A percentile compares a stretch with the other conserved stretches of the same genome.
phyloP scores from a whole-genome alignment of 768 basidiomycete genomes.

The Piloderma croceum region DNA sequence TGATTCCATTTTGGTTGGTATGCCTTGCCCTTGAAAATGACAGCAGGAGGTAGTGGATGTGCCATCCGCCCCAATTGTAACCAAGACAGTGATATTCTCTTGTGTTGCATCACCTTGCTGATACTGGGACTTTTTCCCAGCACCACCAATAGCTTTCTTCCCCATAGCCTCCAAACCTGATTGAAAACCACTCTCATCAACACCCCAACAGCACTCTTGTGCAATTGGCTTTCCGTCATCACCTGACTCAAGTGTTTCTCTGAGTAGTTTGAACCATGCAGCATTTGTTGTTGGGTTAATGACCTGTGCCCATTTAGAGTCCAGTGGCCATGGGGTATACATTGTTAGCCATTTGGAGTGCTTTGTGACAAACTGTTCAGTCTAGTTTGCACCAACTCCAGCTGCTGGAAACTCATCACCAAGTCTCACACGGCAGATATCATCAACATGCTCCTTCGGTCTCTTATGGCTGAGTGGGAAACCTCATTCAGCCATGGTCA shows the following conservation, averaged over 20 bases:
- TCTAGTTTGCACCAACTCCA: too few relatives aligned
- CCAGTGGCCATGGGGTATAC: conserved; percentile 29
- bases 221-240: conserved; percentile 7
- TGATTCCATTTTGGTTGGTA: conserved; percentile 25
- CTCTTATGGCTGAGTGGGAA: conserved; percentile 23
- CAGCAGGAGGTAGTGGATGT: conserved; percentile 19
- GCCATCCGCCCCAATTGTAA: conserved; percentile 38
- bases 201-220: conserved; percentile 9
- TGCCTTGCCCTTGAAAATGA: conserved; percentile 30
- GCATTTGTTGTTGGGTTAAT: conserved; percentile 32
- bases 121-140: conserved; percentile 22
- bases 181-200: conserved; percentile 15
- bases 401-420: too few relatives aligned
- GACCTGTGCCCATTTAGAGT: conserved; percentile 27
- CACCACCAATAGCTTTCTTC: conserved; percentile 8
- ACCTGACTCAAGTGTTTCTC: conserved; percentile 15
- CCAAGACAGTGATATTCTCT: conserved; percentile 38
- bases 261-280: conserved; percentile 30
- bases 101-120: conserved; percentile 27
- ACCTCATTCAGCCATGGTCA: conserved; percentile 19
- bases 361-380: conserved; percentile 25
- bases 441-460: conserved; percentile 21
- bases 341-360: conserved; percentile 23
- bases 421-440: too few relatives aligned
- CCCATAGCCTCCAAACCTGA: not conserved